Conservation (phyloP, 2,329 filamentous ascomycete species). For the Mollisiaceae sp. region DNA sequence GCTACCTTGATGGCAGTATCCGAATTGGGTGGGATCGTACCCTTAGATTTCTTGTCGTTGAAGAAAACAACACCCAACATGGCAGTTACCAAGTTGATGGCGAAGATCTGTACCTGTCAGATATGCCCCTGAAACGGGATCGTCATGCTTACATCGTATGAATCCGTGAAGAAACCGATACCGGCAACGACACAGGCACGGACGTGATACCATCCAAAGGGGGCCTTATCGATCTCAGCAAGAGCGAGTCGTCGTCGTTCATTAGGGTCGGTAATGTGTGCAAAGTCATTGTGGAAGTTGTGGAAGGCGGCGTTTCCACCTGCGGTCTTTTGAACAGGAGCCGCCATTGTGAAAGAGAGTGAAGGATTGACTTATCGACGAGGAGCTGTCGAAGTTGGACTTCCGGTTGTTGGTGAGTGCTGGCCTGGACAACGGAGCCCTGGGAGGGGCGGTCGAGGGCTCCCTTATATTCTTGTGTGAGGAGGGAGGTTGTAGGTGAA, state of each 20-base stretch:
- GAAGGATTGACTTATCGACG: constrained; percentile 6
- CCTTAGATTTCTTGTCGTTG: constrained; percentile 40
- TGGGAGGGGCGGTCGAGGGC: background rate
- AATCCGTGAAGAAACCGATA: constrained; percentile 88
- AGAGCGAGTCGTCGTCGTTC: constrained; percentile 80
- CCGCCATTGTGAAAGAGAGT: constrained; percentile 15
- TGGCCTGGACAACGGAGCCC: constrained; percentile 20
- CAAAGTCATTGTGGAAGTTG: constrained; percentile 79
- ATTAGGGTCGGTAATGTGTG: constrained; percentile 62
- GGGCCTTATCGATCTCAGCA: constrained; percentile 80
- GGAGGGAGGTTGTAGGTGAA: background rate
- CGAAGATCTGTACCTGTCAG: constrained; percentile 39
- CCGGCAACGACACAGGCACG: constrained; percentile 78
- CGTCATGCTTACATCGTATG: constrained; percentile 74
- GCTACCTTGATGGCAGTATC: constrained; percentile 87
- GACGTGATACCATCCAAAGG: constrained; percentile 85
- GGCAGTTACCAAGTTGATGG: constrained; percentile 40
- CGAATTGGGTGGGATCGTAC: constrained; percentile 66
- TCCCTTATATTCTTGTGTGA: constrained; percentile 19
- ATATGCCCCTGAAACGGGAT: constrained; percentile 44
- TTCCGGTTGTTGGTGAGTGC: constrained; percentile 15
- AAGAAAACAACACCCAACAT: constrained; percentile 41
- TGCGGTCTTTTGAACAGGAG: constrained; percentile 48
- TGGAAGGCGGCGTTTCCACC: constrained; percentile 75
- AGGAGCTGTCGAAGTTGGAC: background rate